These are phyloP conservation scores for Malus hybrid DNA, from an alignment of 331 rosid species.

Conservation along the genomic window DNA sequence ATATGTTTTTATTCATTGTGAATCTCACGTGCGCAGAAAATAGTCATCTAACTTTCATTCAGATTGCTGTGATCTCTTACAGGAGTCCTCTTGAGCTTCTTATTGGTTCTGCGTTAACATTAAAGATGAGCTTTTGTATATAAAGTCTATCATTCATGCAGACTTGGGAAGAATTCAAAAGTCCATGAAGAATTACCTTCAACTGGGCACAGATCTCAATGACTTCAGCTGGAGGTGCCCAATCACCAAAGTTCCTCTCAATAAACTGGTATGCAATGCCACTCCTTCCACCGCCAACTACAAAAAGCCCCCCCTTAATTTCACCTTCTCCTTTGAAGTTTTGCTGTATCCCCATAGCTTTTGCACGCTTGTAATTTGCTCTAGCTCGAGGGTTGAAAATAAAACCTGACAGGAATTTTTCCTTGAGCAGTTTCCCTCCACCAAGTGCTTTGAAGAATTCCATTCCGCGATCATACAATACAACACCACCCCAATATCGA, in stretches of 20 bases:
- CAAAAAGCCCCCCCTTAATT: slow-evolving; percentile 80
- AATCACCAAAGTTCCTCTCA: slow-evolving; percentile 89
- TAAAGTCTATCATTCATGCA: neutral
- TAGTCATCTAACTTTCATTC: neutral
- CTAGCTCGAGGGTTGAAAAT: slow-evolving; percentile 67
- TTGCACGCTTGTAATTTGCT: slow-evolving; percentile 77
- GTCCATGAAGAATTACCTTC: slow-evolving; percentile 37
- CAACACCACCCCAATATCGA: slow-evolving; percentile 87
- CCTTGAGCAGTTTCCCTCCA: slow-evolving; percentile 75
- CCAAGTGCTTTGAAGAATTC: slow-evolving; percentile 83
- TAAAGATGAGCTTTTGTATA: slow-evolving; percentile 17
- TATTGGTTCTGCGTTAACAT: slow-evolving; percentile 42
- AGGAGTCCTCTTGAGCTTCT: slow-evolving; percentile 24
- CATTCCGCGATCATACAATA: slow-evolving; percentile 42
- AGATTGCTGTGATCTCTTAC: slow-evolving; percentile 14
- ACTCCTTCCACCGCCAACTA: slow-evolving; percentile 59
- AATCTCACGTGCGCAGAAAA: neutral
- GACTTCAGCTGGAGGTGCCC: slow-evolving; percentile 86
- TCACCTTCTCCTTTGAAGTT: slow-evolving; percentile 88
- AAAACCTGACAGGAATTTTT: slow-evolving; percentile 72
- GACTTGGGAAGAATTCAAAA: neutral
- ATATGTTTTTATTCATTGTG: neutral
- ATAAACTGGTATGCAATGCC: slow-evolving; percentile 87
- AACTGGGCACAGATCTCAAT: slow-evolving; percentile 60
- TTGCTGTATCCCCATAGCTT: slow-evolving; percentile 44